A percentile compares a stretch with the other conserved stretches of the same genome.
Evolutionary conservation across 2,329 filamentous ascomycete genomes (phyloP).

Genomic region (Coleophoma eucalyptorum): DNA sequence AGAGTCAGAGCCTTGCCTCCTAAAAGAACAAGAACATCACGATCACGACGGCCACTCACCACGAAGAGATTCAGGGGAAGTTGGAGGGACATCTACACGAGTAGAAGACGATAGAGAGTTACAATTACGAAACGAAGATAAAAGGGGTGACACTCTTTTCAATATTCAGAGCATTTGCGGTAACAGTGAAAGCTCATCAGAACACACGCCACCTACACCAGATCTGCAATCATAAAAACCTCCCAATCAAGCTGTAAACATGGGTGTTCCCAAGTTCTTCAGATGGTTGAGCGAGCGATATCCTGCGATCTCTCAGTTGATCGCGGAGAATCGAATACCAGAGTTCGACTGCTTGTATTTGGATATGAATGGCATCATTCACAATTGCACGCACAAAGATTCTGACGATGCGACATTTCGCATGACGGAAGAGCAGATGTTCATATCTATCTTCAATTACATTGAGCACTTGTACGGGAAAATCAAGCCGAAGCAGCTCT

Average conservation of each 20-base stretch:
- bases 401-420: constrained; percentile 88
- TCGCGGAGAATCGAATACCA: constrained; percentile 96
- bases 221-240: constrained; percentile 3
- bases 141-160: not conserved
- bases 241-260: constrained; percentile 6
- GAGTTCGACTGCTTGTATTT: constrained; percentile 98
- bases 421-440: constrained; percentile 98
- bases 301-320: constrained; percentile 95
- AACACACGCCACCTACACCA: no score
- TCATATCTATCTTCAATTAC: constrained; percentile 99
- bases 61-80: constrained; percentile 1
- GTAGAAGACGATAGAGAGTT: not conserved
- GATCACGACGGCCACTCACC: constrained; percentile 1
- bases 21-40: not conserved
- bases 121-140: not conserved
- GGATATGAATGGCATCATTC: constrained; percentile 99
- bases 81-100: not conserved
- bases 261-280: constrained; percentile 51
- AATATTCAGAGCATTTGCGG: constrained; percentile 10
- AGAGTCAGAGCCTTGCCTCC: not conserved
- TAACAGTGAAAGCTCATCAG: constrained; percentile 16
- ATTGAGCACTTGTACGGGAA: constrained; percentile 98
- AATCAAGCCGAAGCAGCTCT: constrained; percentile 96
- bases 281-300: constrained; percentile 99
- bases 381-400: constrained; percentile 98